These are phyloP conservation scores for Xerocomellus intermedius DNA, from an alignment of 768 basidiomycete species.

Conservation along the genomic window DNA sequence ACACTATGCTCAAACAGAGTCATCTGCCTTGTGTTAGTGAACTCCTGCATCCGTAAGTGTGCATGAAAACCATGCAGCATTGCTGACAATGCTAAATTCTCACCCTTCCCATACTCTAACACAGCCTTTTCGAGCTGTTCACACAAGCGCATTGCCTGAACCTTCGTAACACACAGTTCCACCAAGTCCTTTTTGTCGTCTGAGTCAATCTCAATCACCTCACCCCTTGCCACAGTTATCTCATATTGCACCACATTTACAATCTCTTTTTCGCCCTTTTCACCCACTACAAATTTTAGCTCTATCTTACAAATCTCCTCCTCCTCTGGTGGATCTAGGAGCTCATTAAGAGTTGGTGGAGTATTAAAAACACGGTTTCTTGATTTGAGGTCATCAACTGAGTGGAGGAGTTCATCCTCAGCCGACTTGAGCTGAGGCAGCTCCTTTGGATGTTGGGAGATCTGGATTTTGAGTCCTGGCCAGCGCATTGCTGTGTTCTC, in stretches of 20 bases:
- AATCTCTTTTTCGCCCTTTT: neutral
- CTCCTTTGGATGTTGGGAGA: neutral
- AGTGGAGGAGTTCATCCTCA: too few relatives aligned
- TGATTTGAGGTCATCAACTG: too few relatives aligned
- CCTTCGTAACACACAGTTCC: neutral
- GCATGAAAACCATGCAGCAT: neutral
- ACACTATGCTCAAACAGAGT: neutral
- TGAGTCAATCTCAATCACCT: neutral
- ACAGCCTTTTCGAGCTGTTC: neutral
- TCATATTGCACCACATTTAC: neutral
- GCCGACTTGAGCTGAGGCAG: too few relatives aligned
- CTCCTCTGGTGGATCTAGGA: neutral
- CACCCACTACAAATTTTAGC: neutral
- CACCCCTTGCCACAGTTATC: neutral
- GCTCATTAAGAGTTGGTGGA: neutral
- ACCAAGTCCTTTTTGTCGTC: neutral
- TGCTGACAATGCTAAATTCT: neutral
- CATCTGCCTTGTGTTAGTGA: neutral
- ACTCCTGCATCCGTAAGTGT: neutral
- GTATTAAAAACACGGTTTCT: neutral
- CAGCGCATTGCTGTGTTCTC: neutral
- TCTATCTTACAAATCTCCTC: neutral
- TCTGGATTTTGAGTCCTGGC: neutral
- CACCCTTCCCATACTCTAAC: neutral
- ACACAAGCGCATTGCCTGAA: neutral